Conservation (phyloP, 202 grass and related monocot species). For the Digitaria exilis region DNA sequence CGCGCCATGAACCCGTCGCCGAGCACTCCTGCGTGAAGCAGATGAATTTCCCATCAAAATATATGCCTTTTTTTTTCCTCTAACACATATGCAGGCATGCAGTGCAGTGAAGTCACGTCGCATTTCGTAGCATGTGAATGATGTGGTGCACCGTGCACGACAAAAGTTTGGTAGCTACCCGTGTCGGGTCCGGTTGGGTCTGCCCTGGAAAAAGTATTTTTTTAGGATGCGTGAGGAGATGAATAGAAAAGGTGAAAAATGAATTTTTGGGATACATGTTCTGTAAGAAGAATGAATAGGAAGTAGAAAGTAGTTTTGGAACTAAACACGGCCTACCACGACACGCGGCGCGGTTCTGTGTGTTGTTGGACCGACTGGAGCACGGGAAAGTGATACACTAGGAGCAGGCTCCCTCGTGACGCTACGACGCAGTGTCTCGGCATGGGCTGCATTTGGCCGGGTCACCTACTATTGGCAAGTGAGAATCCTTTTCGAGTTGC, state of each 20-base stretch:
- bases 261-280: too few species aligned
- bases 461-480: background rate
- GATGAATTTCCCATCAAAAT: background rate
- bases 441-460: background rate
- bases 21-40: conserved; percentile 45
- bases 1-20: conserved; percentile 88
- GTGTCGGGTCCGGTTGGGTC: too few species aligned
- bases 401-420: conserved; percentile 17
- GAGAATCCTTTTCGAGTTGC: background rate
- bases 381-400: conserved; percentile 35
- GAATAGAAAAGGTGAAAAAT: too few species aligned
- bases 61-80: too few species aligned
- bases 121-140: background rate
- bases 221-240: too few species aligned
- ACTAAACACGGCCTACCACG: too few species aligned
- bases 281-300: too few species aligned
- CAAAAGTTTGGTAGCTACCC: too few species aligned
- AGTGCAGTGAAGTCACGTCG: background rate
- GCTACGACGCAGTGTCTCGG: conserved; percentile 28
- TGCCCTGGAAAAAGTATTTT: too few species aligned
- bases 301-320: too few species aligned
- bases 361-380: background rate
- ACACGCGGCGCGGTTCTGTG: background rate
- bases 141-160: background rate
- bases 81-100: too few species aligned